A percentile compares a stretch with the other conserved stretches of the same genome.
These are phyloP conservation scores for Exophiala calicioides DNA, from an alignment of 2,329 filamentous ascomycete species.

Conservation along the genomic window DNA sequence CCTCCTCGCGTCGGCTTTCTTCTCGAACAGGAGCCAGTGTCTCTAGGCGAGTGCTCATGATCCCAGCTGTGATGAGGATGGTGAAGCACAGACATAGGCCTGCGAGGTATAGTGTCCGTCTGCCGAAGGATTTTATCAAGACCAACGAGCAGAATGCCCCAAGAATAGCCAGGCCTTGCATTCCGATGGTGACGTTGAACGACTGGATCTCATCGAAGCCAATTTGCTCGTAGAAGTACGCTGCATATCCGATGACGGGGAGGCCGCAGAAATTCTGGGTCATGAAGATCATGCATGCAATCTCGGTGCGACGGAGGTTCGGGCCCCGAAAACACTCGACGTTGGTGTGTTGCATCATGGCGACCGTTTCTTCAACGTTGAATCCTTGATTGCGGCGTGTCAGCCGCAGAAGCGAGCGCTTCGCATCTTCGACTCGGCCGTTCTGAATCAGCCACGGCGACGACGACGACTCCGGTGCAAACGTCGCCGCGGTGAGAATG, in stretches of 20 bases:
- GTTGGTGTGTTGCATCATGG: conserved; percentile 3
- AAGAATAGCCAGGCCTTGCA: conserved; percentile 68
- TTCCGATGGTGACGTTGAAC: conserved; percentile 60
- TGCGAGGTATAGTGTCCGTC: conserved; percentile 71
- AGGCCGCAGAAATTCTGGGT: conserved; percentile 65
- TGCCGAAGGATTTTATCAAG: conserved; percentile 73
- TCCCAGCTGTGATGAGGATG: neutral
- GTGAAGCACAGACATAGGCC: conserved; percentile 71
- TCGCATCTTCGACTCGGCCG: conserved; percentile 47
- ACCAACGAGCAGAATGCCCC: conserved; percentile 80
- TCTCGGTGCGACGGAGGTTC: conserved; percentile 75
- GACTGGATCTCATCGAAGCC: conserved; percentile 52
- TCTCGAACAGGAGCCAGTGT: too few relatives aligned
- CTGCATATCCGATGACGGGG: conserved; percentile 64
- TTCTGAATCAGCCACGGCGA: conserved; percentile 55
- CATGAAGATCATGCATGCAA: conserved; percentile 64
- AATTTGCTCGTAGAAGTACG: conserved; percentile 58
- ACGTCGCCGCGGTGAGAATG: conserved; percentile 46
- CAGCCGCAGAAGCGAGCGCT: conserved; percentile 43
- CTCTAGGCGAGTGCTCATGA: too few relatives aligned
- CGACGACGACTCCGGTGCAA: conserved; percentile 50
- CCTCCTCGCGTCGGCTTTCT: too few relatives aligned
- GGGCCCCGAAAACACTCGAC: conserved; percentile 75
- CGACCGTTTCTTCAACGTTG: neutral
- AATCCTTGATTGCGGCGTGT: conserved; percentile 35